Conservation (phyloP, 179 eudicot genomes). For the Actinidia polygama region DNA sequence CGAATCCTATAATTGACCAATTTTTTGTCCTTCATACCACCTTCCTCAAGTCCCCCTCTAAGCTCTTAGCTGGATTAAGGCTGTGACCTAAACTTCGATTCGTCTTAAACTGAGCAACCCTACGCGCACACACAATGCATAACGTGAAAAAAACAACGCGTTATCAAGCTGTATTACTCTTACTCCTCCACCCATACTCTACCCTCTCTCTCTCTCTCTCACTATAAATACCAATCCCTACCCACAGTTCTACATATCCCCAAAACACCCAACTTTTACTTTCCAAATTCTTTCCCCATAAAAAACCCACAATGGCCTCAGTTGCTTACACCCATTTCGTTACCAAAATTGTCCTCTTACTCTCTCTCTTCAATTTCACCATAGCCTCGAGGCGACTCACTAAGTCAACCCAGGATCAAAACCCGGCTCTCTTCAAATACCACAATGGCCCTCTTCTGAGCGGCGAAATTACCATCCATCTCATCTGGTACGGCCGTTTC, state of each 20-base stretch:
- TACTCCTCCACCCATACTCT: too few relatives aligned
- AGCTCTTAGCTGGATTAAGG: too few relatives aligned
- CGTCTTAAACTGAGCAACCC: too few relatives aligned
- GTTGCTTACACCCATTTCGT: neutral
- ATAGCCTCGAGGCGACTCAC: slow-evolving; percentile 32
- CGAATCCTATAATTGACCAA: too few relatives aligned
- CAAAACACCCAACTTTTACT: too few relatives aligned
- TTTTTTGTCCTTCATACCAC: too few relatives aligned
- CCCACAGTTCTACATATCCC: neutral
- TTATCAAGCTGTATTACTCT: too few relatives aligned
- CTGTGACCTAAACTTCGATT: too few relatives aligned
- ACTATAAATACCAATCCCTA: neutral
- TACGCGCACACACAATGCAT: too few relatives aligned
- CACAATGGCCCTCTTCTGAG: slow-evolving; percentile 68
- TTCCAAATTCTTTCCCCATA: neutral
- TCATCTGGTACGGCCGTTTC: slow-evolving; percentile 82
- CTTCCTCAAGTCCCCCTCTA: too few relatives aligned
- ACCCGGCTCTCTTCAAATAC: slow-evolving; percentile 26
- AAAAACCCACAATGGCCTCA: slow-evolving; percentile 15
- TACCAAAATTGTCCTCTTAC: neutral
- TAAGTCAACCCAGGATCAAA: neutral
- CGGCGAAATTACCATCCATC: slow-evolving; percentile 59
- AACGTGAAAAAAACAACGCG: too few relatives aligned
- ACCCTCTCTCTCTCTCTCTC: too few relatives aligned
- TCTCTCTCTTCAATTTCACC: slow-evolving; percentile 32